Percentiles rank a stretch among this genome's conserved stretches.
phyloP scores from a whole-genome alignment of 306 rosid species.

The Elaeagnus macrophylla region DNA sequence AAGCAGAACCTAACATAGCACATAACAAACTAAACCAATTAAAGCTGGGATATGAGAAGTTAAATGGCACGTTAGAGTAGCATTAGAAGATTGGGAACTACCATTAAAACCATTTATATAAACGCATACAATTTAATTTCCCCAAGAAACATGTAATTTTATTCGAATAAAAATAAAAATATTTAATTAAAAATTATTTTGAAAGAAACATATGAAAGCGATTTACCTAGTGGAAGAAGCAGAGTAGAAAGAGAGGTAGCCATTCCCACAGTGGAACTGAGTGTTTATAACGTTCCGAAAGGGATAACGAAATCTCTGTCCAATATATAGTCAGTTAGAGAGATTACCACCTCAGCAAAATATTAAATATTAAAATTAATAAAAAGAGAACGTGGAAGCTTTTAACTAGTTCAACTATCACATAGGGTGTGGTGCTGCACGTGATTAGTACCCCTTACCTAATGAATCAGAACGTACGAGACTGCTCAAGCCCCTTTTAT shows the following conservation, averaged over 20 bases:
- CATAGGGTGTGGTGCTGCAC: too few species aligned
- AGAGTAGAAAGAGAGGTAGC: constrained; percentile 44
- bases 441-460: too few species aligned
- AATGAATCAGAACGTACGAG: too few species aligned
- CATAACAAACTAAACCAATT: neutral
- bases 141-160: too few species aligned
- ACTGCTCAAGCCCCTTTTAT: too few species aligned
- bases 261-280: constrained; percentile 22
- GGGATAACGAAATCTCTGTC: constrained; percentile 57
- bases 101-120: too few species aligned
- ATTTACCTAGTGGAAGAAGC: constrained; percentile 51
- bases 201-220: neutral
- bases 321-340: neutral
- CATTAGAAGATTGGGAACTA: neutral
- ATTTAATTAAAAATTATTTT: neutral
- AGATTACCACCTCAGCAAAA: neutral
- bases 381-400: too few species aligned
- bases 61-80: neutral
- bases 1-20: constrained; percentile 40
- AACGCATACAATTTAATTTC: too few species aligned
- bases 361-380: too few species aligned
- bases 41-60: neutral
- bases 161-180: too few species aligned
- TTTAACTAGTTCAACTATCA: too few species aligned
- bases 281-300: constrained; percentile 20